phyloP scores from a whole-genome alignment of 2,329 filamentous ascomycete species.

The Ophiostoma sp. region DNA sequence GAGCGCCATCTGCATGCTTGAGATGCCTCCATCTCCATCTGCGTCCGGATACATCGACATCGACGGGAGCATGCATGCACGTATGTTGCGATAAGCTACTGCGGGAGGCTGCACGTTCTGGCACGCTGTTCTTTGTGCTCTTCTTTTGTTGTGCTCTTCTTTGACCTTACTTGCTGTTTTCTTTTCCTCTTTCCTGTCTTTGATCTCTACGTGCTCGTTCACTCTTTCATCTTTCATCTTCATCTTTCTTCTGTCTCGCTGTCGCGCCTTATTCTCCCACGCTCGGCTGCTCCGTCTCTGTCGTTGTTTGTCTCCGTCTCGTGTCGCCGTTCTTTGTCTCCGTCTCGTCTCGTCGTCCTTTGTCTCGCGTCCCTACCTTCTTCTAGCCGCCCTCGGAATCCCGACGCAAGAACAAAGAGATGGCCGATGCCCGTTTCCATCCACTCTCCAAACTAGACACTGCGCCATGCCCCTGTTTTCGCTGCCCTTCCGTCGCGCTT shows the following conservation, averaged over 20 bases:
- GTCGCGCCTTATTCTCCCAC: not conserved
- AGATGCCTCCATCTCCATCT: not conserved
- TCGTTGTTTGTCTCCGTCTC: not conserved
- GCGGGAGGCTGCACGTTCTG: too few species aligned
- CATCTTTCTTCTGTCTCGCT: not conserved
- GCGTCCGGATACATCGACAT: not conserved
- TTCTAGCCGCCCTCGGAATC: not conserved
- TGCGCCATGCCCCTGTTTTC: too few species aligned
- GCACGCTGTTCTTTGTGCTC: not conserved
- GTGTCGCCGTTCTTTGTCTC: not conserved
- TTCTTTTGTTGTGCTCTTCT: not conserved
- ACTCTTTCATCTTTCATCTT: too few species aligned
- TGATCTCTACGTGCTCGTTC: too few species aligned
- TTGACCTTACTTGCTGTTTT: not conserved
- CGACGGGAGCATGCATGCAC: not conserved
- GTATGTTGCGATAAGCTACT: not conserved
- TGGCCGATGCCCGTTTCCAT: constrained; percentile 4
- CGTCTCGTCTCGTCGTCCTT: not conserved
- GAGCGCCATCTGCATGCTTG: not conserved
- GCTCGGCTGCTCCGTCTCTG: not conserved
- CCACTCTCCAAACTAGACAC: not conserved
- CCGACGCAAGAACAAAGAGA: constrained; percentile 5
- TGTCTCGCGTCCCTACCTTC: not conserved
- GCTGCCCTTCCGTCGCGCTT: not conserved
- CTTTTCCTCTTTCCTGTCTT: not conserved